These are phyloP conservation scores for Aphanomyces invadans DNA, from an alignment of 352 stramenopile species.

Conservation along the genomic window DNA sequence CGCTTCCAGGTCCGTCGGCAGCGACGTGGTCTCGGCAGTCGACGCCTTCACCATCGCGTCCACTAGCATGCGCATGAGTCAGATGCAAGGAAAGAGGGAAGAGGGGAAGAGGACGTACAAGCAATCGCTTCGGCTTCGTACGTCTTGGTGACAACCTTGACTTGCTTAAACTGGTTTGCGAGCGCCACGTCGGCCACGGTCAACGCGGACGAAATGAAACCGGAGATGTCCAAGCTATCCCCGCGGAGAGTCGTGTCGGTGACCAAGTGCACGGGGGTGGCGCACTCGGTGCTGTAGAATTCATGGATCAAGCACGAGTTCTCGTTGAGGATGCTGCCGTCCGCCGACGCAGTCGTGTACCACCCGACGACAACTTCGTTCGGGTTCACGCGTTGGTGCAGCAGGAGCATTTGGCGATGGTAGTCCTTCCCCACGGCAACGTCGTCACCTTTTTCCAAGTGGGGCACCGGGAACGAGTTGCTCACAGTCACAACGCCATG, in stretches of 20 bases:
- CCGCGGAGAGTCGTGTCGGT: slow-evolving; percentile 86
- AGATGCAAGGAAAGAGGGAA: slow-evolving; percentile 7
- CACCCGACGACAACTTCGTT: slow-evolving; percentile 95
- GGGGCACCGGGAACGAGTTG: slow-evolving; percentile 95
- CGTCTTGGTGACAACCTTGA: slow-evolving; percentile 87
- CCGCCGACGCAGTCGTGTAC: slow-evolving; percentile 83
- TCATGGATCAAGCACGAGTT: slow-evolving; percentile 96
- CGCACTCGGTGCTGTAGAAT: slow-evolving; percentile 94
- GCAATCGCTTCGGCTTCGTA: slow-evolving; percentile 92
- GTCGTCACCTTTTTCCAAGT: slow-evolving; percentile 93
- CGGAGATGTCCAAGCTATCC: slow-evolving; percentile 83
- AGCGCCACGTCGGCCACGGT: slow-evolving; percentile 85
- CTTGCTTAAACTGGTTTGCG: slow-evolving; percentile 91
- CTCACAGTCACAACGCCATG: slow-evolving; percentile 86
- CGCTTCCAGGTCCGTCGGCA: slow-evolving; percentile 70
- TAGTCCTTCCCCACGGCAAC: slow-evolving; percentile 97
- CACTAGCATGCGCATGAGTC: slow-evolving; percentile 33
- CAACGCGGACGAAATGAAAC: slow-evolving; percentile 87
- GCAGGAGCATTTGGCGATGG: slow-evolving; percentile 95
- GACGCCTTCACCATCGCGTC: slow-evolving; percentile 48
- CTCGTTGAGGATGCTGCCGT: slow-evolving; percentile 79
- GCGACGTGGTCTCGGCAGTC: slow-evolving; percentile 34
- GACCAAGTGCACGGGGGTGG: slow-evolving; percentile 91
- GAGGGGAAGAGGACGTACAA: slow-evolving; percentile 44
- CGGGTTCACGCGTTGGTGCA: slow-evolving; percentile 92